Conservation (phyloP, 2,329 filamentous ascomycete genomes). For the Penicillium sp. region DNA sequence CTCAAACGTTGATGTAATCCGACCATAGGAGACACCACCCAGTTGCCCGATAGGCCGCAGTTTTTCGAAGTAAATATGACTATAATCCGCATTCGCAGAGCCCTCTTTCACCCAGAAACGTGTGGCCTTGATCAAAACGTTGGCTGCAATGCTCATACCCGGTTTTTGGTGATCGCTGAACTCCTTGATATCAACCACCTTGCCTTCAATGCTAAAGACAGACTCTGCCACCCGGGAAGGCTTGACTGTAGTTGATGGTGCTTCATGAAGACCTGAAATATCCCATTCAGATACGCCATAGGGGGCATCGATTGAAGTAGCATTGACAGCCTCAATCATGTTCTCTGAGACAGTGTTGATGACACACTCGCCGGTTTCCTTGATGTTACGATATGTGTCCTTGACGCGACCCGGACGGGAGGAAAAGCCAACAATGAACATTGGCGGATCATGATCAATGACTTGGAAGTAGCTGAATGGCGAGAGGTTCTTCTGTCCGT, state of each 20-base stretch:
- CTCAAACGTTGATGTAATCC: slow-evolving; percentile 71
- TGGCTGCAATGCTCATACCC: slow-evolving; percentile 73
- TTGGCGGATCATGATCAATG: slow-evolving; percentile 80
- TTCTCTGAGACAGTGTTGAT: slow-evolving; percentile 87
- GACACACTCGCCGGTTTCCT: slow-evolving; percentile 73
- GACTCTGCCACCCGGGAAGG: slow-evolving; percentile 78
- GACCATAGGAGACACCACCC: slow-evolving; percentile 84
- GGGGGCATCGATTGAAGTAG: slow-evolving; percentile 75
- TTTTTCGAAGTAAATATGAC: slow-evolving; percentile 75
- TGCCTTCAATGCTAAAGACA: slow-evolving; percentile 79
- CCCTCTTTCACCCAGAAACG: slow-evolving; percentile 87
- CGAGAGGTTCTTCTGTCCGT: slow-evolving; percentile 76
- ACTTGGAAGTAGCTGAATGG: slow-evolving; percentile 86
- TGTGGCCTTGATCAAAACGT: slow-evolving; percentile 79
- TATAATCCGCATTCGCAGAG: slow-evolving; percentile 75
- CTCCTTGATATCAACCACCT: slow-evolving; percentile 73
- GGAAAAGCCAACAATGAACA: slow-evolving; percentile 72
- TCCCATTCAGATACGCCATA: slow-evolving; percentile 79
- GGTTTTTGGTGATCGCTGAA: slow-evolving; percentile 72
- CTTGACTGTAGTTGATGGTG: slow-evolving; percentile 67
- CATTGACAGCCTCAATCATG: slow-evolving; percentile 85
- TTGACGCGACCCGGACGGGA: slow-evolving; percentile 67
- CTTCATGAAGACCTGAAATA: slow-evolving; percentile 75
- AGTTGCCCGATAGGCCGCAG: slow-evolving; percentile 75
- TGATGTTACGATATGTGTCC: slow-evolving; percentile 75